Evolutionary conservation across 73 alveolate species (phyloP).

Genomic region (Tetrahymena thermophila): DNA sequence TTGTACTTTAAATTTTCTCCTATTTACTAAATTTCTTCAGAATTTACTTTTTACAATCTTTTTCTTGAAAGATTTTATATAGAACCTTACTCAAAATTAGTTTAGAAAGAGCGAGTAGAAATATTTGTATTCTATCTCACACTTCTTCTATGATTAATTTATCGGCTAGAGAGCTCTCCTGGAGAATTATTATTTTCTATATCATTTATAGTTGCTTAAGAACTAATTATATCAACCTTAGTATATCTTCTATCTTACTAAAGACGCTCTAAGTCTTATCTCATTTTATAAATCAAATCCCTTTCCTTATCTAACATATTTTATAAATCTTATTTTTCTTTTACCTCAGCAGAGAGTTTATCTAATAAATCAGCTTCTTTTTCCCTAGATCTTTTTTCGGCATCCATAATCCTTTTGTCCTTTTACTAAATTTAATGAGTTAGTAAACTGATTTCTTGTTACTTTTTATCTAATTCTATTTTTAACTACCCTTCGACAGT

Average conservation of each 20-base stretch:
- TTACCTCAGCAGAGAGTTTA: neutral
- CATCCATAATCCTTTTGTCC: neutral
- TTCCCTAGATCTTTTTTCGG: neutral
- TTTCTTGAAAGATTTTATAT: neutral
- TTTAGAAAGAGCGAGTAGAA: neutral
- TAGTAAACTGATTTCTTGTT: neutral
- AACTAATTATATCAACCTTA: neutral
- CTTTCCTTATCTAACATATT: neutral
- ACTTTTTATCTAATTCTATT: neutral
- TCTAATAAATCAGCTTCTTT: neutral
- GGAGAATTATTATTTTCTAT: neutral
- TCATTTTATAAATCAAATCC: neutral
- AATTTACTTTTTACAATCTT: slow-evolving; percentile 6
- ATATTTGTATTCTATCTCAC: neutral
- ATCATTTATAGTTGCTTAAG: neutral
- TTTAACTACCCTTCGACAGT: neutral
- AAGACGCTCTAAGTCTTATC: neutral
- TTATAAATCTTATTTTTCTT: neutral
- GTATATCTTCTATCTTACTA: neutral
- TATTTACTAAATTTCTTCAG: neutral
- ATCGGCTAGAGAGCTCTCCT: neutral
- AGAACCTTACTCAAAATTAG: neutral
- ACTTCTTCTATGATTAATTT: neutral
- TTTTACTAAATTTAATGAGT: neutral
- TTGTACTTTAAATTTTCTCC: slow-evolving; percentile 9